Evolutionary conservation across 768 basidiomycete genomes (phyloP), one percentile per base, ranked within the genome.

Genomic region (Artomyces pyxidatus): DNA sequence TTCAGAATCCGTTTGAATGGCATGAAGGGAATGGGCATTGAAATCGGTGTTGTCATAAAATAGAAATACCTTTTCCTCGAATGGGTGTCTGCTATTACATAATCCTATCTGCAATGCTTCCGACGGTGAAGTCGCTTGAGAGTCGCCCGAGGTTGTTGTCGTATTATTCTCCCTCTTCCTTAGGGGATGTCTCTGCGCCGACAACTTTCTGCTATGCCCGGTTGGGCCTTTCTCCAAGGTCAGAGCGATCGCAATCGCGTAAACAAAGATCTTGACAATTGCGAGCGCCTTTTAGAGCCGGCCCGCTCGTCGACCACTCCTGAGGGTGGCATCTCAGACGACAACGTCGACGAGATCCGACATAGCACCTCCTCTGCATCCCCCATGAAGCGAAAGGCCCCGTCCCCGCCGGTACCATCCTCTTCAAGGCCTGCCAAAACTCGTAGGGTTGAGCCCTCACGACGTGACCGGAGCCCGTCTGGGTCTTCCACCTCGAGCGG

Each of bases 1-100:
- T 12, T 1, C 39, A 57, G 56, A 57, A 49, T 57, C 56, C 29
- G 56, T 57, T 23, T 57, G 51, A 55, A 45, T 45, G 35, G 6
- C 21, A 8, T 42, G 7, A 16, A 37, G 16, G 28, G 41, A 27
- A 35, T 25, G 27, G 17, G 26, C 28, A 7, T 27, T 43, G 23
- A 23, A 42, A 54, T 49, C 42, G n/a, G n/a, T n/a, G n/a, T n/a
- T n/a, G n/a, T n/a, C n/a, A n/a, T n/a, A n/a, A n/a, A n/a, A n/a
- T n/a, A n/a, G n/a, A n/a, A n/a, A n/a, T n/a, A n/a, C n/a, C n/a
- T n/a, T n/a, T n/a, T n/a, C n/a, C n/a, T n/a, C n/a, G n/a, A n/a
- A n/a, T n/a, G n/a, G n/a, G n/a, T n/a, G n/a, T n/a, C n/a, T n/a
- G n/a, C n/a, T n/a, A n/a, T n/a, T n/a, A n/a, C n/a, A n/a, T n/a